phyloP scores from a whole-genome alignment of 2,329 filamentous ascomycete genomes.

The Basipetospora chlamydospora region DNA sequence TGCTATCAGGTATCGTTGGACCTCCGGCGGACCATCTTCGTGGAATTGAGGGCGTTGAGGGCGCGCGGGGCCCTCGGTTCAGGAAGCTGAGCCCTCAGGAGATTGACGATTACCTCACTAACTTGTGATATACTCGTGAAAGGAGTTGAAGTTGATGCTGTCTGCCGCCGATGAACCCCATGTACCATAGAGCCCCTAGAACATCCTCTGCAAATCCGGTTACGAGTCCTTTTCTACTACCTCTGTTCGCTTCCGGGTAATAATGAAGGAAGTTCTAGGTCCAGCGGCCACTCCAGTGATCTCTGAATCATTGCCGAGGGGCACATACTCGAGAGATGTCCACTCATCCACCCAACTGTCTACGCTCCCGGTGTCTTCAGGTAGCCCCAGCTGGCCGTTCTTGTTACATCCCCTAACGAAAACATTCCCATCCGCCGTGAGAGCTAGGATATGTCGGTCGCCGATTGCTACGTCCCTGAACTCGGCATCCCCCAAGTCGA shows the following conservation, averaged over 20 bases:
- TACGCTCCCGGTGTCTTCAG: conserved; percentile 4
- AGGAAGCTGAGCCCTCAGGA: conserved; percentile 92
- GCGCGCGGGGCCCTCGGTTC: conserved; percentile 73
- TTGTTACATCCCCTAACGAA: conserved; percentile 41
- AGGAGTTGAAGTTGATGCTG: conserved; percentile 8
- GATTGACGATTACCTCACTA: conserved; percentile 98
- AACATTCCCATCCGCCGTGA: conserved; percentile 33
- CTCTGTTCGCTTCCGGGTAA: background rate
- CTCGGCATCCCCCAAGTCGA: conserved; percentile 31
- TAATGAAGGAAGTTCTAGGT: conserved; percentile 32
- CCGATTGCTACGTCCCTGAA: conserved; percentile 44
- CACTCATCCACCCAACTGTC: conserved; percentile 16
- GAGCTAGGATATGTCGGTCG: conserved; percentile 40
- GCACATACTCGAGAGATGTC: conserved; percentile 19
- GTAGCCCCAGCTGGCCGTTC: conserved; percentile 45
- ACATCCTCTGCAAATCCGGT: conserved; percentile 1
- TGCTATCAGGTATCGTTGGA: conserved; percentile 72
- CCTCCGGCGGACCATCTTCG: conserved; percentile 86
- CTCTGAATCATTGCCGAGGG: conserved; percentile 12
- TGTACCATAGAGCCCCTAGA: conserved; percentile 22
- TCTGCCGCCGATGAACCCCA: conserved; percentile 12
- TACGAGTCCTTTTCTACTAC: background rate
- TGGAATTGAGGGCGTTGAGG: conserved; percentile 79
- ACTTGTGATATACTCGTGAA: conserved; percentile 51
- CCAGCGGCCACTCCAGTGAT: conserved; percentile 32